Percentiles rank a stretch among this genome's conserved stretches.
Conservation (phyloP, 768 basidiomycete genomes). For the Suillus sp. region DNA sequence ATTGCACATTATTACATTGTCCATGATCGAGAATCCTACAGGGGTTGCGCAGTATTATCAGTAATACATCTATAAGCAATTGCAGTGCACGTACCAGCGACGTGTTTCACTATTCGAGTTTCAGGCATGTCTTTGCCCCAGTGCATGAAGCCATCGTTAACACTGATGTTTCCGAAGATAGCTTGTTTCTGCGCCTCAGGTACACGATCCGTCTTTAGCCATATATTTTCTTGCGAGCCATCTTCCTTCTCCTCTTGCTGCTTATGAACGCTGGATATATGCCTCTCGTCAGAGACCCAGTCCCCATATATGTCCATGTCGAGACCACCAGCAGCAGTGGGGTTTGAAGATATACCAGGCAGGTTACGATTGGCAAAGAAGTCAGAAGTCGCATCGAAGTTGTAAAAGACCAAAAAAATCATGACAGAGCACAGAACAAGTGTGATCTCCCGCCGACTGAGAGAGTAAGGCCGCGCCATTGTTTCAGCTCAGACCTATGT, state of each 20-base stretch:
- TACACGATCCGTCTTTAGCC: slow-evolving; percentile 41
- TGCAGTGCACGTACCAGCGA: slow-evolving; percentile 52
- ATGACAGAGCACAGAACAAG: slow-evolving; percentile 67
- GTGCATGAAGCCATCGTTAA: slow-evolving; percentile 53
- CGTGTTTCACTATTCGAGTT: slow-evolving; percentile 61
- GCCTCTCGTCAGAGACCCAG: slow-evolving; percentile 65
- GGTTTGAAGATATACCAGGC: slow-evolving; percentile 27
- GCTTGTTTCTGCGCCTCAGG: slow-evolving; percentile 26
- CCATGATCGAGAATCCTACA: slow-evolving; percentile 81
- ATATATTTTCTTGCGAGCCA: slow-evolving; percentile 43
- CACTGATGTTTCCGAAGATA: slow-evolving; percentile 31
- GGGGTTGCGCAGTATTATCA: slow-evolving; percentile 11
- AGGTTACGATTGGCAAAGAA: slow-evolving; percentile 48
- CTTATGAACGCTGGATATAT: slow-evolving; percentile 57
- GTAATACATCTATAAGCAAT: background rate
- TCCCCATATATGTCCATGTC: slow-evolving; percentile 68
- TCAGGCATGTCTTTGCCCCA: slow-evolving; percentile 61
- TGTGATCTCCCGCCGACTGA: slow-evolving; percentile 71
- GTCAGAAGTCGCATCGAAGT: slow-evolving; percentile 66
- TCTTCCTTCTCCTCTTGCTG: slow-evolving; percentile 39
- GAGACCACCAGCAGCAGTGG: slow-evolving; percentile 50
- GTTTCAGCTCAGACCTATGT: background rate
- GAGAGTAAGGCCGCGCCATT: slow-evolving; percentile 68
- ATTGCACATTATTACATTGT: slow-evolving; percentile 76
- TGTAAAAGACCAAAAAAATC: slow-evolving; percentile 71